These are phyloP conservation scores for Fraxinus greggii DNA, from an alignment of 305 asterid species.

Conservation along the genomic window DNA sequence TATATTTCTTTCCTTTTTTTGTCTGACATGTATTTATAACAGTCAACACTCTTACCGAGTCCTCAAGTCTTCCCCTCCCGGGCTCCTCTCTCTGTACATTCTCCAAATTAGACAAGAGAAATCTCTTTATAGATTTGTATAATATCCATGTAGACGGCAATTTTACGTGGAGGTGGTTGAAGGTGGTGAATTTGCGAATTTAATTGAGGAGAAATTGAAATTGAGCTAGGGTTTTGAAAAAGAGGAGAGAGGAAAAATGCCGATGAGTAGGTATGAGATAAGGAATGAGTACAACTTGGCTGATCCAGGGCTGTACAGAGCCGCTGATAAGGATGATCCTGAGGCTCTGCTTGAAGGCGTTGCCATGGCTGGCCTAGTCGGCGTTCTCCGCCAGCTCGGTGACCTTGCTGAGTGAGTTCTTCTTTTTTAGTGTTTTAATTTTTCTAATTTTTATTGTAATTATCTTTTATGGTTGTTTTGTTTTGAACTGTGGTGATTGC, in stretches of 20 bases:
- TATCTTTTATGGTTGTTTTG: background rate
- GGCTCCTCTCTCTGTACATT: background rate
- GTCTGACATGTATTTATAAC: background rate
- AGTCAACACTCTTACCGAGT: background rate
- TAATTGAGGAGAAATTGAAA: constrained; percentile 9
- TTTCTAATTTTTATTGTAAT: background rate
- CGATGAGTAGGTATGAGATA: constrained; percentile 79
- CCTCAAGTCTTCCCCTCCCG: background rate
- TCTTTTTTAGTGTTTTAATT: background rate
- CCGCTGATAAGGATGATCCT: constrained; percentile 96
- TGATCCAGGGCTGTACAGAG: constrained; percentile 82
- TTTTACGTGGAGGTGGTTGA: constrained; percentile 40
- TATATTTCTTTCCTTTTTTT: background rate
- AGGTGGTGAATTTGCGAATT: constrained; percentile 34
- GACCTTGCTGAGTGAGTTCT: constrained; percentile 94
- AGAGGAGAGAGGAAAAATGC: constrained; percentile 47
- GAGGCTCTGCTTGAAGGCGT: constrained; percentile 97
- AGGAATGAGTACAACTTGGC: constrained; percentile 85
- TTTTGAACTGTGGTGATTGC: background rate
- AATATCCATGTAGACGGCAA: background rate
- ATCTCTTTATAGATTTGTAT: background rate
- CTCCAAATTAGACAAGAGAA: background rate
- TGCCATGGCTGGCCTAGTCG: constrained; percentile 96
- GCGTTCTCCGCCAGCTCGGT: constrained; percentile 96
- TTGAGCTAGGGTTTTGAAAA: constrained; percentile 37